These are phyloP conservation scores for Microthyrium microscopicum DNA, from an alignment of 2,329 filamentous ascomycete species.

Conservation along the genomic window DNA sequence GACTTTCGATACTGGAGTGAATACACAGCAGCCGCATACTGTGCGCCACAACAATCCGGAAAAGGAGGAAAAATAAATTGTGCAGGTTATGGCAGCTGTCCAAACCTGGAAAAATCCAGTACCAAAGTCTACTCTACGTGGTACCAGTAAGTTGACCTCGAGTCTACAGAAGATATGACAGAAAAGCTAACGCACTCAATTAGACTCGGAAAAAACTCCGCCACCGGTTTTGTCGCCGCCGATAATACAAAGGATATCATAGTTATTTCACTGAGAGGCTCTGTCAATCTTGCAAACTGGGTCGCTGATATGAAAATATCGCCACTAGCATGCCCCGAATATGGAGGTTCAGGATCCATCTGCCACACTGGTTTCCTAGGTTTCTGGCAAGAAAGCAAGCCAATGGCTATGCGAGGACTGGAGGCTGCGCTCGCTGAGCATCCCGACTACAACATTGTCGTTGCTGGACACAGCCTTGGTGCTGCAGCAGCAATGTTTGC, in stretches of 20 bases:
- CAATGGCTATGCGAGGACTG: not conserved
- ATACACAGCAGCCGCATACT: constrained; percentile 3
- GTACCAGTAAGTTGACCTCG: not conserved
- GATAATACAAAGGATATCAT: constrained; percentile 35
- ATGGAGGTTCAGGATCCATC: not conserved
- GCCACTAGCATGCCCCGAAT: constrained; percentile 11
- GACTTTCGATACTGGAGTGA: not conserved
- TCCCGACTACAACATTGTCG: constrained; percentile 36
- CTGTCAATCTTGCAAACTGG: constrained; percentile 42
- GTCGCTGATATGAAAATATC: constrained; percentile 36
- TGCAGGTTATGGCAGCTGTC: not conserved
- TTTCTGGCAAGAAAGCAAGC: constrained; percentile 2
- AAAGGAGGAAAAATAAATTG: not conserved
- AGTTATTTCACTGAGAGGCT: constrained; percentile 44
- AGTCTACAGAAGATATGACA: not conserved
- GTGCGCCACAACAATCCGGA: constrained; percentile 2
- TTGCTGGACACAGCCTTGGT: constrained; percentile 53
- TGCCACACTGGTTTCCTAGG: constrained; percentile 1
- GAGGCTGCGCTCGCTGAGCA: constrained; percentile 13
- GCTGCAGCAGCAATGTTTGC: constrained; percentile 46
- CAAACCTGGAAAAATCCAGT: not conserved
- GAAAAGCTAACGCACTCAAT: too few relatives aligned
- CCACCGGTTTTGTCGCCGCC: constrained; percentile 30
- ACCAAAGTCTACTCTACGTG: constrained; percentile 6
- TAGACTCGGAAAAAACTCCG: constrained; percentile 25